Conservation (phyloP, 2,329 filamentous ascomycete species). For the Talaromyces islandicus region DNA sequence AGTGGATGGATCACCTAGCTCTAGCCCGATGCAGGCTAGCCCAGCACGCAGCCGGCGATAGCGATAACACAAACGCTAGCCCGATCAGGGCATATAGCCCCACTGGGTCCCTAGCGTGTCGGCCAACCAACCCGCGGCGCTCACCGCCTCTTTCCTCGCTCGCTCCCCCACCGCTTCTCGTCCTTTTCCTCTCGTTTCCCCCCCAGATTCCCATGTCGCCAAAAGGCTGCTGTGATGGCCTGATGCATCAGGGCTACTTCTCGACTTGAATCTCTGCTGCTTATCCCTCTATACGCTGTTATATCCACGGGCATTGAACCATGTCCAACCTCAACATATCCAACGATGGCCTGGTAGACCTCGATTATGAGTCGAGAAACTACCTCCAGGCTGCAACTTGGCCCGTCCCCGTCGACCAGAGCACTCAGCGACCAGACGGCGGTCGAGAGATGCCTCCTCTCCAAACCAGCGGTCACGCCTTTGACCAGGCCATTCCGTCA, state of each 20-base stretch:
- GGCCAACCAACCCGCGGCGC: constrained; percentile 20
- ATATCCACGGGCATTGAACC: constrained; percentile 16
- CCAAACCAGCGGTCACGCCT: constrained; percentile 38
- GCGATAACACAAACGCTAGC: constrained; percentile 17
- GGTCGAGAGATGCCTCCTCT: constrained; percentile 38
- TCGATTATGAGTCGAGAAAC: constrained; percentile 43
- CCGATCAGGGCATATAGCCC: neutral
- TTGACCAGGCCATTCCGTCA: constrained; percentile 38
- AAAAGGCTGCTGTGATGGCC: neutral
- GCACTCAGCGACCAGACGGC: constrained; percentile 28
- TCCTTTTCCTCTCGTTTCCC: constrained; percentile 21
- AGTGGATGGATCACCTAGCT: constrained; percentile 5
- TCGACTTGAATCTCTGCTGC: neutral
- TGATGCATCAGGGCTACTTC: neutral
- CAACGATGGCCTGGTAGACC: constrained; percentile 40
- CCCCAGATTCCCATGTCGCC: constrained; percentile 22
- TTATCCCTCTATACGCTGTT: neutral
- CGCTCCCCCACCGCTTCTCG: constrained; percentile 33
- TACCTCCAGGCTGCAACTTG: constrained; percentile 40
- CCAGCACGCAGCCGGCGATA: constrained; percentile 3
- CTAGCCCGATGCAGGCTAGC: neutral
- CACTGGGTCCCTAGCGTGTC: constrained; percentile 27
- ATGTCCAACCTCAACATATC: constrained; percentile 42
- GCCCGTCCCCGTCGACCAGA: constrained; percentile 38
- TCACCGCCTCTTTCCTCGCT: constrained; percentile 37